Conservation (phyloP, 2,329 filamentous ascomycete genomes). For the Escovopsis sp. region DNA sequence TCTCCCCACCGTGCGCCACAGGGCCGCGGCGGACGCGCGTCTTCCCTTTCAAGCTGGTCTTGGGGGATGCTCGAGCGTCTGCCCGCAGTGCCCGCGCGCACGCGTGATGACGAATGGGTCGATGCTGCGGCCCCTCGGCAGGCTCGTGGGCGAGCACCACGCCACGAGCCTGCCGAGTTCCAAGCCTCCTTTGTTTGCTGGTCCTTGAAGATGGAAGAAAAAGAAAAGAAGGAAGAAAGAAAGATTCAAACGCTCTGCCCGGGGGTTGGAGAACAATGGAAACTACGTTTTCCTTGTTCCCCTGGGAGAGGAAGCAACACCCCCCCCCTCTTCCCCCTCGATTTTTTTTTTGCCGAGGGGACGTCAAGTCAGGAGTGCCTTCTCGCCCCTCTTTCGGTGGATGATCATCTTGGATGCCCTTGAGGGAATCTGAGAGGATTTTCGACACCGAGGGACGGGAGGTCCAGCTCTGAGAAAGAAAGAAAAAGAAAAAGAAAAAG, state of each 20-base stretch:
- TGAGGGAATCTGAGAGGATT: too few species aligned
- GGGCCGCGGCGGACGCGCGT: conserved; percentile 19
- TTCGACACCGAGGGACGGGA: conserved; percentile 5
- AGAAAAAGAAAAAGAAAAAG: too few species aligned
- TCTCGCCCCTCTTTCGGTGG: conserved; percentile 6
- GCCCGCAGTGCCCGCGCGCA: conserved; percentile 8
- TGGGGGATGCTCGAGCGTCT: conserved; percentile 17
- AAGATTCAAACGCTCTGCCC: conserved; percentile 1
- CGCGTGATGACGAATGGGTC: conserved; percentile 29
- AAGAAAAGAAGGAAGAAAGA: too few species aligned
- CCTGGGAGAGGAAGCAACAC: too few species aligned
- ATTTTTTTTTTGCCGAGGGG: too few species aligned
- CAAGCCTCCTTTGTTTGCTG: conserved; percentile 14
- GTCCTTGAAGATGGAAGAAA: conserved; percentile 11
- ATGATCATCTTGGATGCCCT: too few species aligned
- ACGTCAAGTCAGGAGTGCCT: conserved; percentile 11
- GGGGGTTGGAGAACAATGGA: too few species aligned
- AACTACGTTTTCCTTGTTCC: too few species aligned
- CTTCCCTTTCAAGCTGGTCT: conserved; percentile 28
- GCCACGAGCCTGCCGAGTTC: conserved; percentile 14
- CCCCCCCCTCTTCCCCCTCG: too few species aligned
- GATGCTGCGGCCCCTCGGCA: conserved; percentile 37
- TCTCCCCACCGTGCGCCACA: conserved; percentile 12
- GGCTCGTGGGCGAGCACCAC: conserved; percentile 7
- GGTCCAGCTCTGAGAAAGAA: conserved; percentile 10